Base-by-base conservation (phyloP, 352 stramenopile species). In the Thalassiosira hispida region DNA sequence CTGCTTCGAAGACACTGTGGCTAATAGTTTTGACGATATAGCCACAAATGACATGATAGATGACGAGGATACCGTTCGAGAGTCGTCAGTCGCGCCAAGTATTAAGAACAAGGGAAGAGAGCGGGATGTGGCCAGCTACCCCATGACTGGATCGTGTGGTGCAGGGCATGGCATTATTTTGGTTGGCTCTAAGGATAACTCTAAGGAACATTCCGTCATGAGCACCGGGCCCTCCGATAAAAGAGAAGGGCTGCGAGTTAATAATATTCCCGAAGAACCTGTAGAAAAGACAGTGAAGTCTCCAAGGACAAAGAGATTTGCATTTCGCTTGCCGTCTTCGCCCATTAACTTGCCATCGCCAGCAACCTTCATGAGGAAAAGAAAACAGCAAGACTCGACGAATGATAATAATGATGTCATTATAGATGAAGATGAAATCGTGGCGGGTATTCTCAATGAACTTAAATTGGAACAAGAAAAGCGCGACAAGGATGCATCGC, bases 361-460 rank as follows among this genome's bases (percentile, higher is more conserved):
- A 9, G 33, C 29, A 49, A 20, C 11, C 44, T 5, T 52, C 23
- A 31, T 18, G 5, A 35, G 4, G 8, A 49, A 35, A 35, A 52
- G 14, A 7, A 59, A n/a, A 14, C 18, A 20, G 7, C 2, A 8
- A 44, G 16, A 47, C 16, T 47, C 4, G 9, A 47, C 7, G 40
- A 47, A 47, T 1, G 40, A 18, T 47, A 23, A 52, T 20, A 49
- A 33, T 14, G 22, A 63, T 46, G 12, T 5, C 22, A 44, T 47
- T 22, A 16, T 23, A 47, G 33, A 64, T 18, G 31, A 64, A 29
- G 56, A 64, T 64, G 12, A 16, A 38, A 38, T 64, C 9, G 16
- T 64, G 29, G 31, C 29, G 51, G 7, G 33, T 51, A 64, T 64
- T 64, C 31, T 64, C 56, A 44, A 64, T 51, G 56, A 44, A 31